These are phyloP conservation scores for Leishmania braziliensis DNA, from an alignment of 208 protist species.

Conservation along the genomic window DNA sequence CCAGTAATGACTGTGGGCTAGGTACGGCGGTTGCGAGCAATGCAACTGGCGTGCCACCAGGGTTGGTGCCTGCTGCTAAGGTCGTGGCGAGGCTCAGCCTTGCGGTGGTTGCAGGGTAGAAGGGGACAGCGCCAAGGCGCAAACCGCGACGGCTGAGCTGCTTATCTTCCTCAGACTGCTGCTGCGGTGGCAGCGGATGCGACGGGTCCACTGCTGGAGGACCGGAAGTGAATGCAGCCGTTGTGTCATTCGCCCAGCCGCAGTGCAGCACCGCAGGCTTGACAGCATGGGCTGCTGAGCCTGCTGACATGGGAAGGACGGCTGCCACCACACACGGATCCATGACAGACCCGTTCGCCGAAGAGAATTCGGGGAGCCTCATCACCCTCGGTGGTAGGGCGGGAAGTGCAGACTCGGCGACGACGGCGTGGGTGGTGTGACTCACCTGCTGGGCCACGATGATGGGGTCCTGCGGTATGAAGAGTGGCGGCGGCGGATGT, in stretches of 20 bases:
- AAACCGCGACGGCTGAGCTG: conserved; percentile 18
- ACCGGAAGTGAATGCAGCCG: neutral
- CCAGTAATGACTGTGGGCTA: conserved; percentile 1
- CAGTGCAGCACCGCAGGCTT: neutral
- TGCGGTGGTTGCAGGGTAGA: neutral
- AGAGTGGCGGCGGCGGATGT: neutral
- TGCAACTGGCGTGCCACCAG: neutral
- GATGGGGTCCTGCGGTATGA: neutral
- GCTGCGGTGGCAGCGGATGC: neutral
- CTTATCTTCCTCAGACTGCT: conserved; percentile 11
- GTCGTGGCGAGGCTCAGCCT: neutral
- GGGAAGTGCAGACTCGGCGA: neutral
- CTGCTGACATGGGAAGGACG: neutral
- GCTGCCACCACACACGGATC: conserved; percentile 1
- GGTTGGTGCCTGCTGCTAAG: neutral
- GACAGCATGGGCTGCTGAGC: neutral
- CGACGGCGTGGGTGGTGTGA: neutral
- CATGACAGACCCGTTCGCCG: neutral
- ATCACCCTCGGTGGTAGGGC: neutral
- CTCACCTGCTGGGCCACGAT: neutral
- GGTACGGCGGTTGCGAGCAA: neutral
- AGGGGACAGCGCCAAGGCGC: conserved; percentile 10
- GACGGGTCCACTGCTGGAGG: neutral
- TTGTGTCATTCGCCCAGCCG: neutral
- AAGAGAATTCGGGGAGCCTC: neutral